Evolutionary conservation across 768 basidiomycete genomes (phyloP).

Genomic region (Phallus indusiatus): DNA sequence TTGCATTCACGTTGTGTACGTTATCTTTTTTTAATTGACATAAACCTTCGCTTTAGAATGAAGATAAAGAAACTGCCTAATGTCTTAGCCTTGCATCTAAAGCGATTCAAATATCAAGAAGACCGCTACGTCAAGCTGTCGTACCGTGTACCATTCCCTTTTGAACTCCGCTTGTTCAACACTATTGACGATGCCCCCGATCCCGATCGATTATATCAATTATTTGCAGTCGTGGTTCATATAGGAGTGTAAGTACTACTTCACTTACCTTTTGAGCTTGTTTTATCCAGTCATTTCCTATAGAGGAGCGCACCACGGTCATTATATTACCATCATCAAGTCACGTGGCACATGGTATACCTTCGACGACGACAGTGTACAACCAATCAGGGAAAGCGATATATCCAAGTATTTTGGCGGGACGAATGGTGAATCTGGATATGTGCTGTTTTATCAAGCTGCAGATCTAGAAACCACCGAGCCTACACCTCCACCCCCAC

Average conservation of each 20-base stretch:
- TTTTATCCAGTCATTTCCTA: not conserved
- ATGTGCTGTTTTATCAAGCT: conserved; percentile 96
- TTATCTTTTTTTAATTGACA: conserved; percentile 10
- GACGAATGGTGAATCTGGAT: conserved; percentile 76
- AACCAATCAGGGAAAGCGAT: conserved; percentile 77
- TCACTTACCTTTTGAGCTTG: conserved; percentile 8
- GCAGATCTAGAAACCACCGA: conserved; percentile 69
- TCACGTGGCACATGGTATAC: conserved; percentile 78
- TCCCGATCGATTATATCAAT: conserved; percentile 86
- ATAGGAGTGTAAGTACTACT: conserved; percentile 80
- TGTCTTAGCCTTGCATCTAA: conserved; percentile 89
- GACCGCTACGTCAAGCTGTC: conserved; percentile 91
- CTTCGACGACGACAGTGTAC: conserved; percentile 94
- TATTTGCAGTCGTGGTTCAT: conserved; percentile 98
- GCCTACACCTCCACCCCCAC: conserved; percentile 49
- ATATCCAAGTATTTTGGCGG: conserved; percentile 95
- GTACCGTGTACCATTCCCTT: conserved; percentile 94
- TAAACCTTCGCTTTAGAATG: conserved; percentile 53
- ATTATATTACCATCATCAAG: conserved; percentile 94
- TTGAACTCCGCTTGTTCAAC: conserved; percentile 92
- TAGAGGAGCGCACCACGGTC: conserved; percentile 97
- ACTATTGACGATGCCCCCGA: conserved; percentile 90
- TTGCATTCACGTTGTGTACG: not conserved
- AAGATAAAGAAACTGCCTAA: conserved; percentile 97
- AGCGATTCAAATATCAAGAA: conserved; percentile 98